phyloP scores from a whole-genome alignment of 2,329 filamentous ascomycete genomes.

The Fusarium nygamai region DNA sequence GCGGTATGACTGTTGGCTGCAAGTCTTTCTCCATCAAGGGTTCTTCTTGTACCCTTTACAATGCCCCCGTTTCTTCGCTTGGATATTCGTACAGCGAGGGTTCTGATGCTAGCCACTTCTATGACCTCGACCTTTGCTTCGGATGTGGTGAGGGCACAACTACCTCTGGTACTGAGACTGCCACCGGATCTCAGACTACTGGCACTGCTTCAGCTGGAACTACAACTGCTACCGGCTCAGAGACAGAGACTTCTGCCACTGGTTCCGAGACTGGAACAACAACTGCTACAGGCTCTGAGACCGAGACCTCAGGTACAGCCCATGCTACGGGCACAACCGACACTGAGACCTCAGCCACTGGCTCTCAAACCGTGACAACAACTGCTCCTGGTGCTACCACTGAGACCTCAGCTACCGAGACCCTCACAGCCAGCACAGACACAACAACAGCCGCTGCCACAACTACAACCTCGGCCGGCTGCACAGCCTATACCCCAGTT shows the following conservation, averaged over 20 bases:
- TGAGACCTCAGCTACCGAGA: not conserved
- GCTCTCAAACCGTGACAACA: not conserved
- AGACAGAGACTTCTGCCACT: not conserved
- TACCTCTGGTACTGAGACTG: constrained; percentile 14
- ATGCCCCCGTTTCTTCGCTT: not conserved
- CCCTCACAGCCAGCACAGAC: not conserved
- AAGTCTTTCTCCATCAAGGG: constrained; percentile 23
- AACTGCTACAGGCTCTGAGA: not conserved
- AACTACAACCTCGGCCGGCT: not conserved
- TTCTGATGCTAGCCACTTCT: not conserved
- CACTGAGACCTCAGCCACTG: not conserved
- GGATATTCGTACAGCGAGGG: not conserved
- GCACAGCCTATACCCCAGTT: not conserved
- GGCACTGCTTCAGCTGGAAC: not conserved
- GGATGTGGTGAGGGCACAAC: constrained; percentile 20
- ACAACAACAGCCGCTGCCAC: not conserved
- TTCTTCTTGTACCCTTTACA: constrained; percentile 17
- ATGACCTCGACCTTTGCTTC: constrained; percentile 30
- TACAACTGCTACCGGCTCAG: not conserved
- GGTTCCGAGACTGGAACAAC: not conserved
- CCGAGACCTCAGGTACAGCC: not conserved
- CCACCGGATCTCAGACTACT: not conserved
- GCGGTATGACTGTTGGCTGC: constrained; percentile 27
- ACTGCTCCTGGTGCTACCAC: not conserved
- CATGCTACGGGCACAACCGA: not conserved